Conservation (phyloP, 208 protist genomes). For the Strigomonas galati region DNA sequence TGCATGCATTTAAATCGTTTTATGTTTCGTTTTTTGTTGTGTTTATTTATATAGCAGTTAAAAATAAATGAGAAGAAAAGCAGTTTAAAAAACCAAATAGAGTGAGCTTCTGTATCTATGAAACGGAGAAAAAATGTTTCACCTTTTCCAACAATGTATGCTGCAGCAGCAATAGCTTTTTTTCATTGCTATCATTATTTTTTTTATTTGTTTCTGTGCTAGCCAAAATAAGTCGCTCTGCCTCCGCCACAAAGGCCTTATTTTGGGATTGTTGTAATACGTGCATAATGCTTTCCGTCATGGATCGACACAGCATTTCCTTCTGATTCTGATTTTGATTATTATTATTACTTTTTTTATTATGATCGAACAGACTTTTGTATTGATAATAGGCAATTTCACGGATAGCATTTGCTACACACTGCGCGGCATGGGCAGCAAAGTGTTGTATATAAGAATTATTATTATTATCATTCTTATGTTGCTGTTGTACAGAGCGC, state of each 20-base stretch:
- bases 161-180: no score
- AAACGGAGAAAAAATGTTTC: no score
- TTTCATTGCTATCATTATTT: no score
- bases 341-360: not conserved
- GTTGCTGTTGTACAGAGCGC: not conserved
- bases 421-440: not conserved
- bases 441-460: not conserved
- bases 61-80: no score
- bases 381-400: not conserved
- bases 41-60: no score
- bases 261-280: constrained; percentile 54
- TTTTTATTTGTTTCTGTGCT: no score
- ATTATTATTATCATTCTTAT: not conserved
- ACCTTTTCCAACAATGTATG: no score
- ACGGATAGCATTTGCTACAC: not conserved
- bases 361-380: not conserved
- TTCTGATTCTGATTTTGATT: not conserved
- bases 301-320: constrained; percentile 36
- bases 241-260: constrained; percentile 43
- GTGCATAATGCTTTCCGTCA: constrained; percentile 55
- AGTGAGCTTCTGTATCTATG: no score
- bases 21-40: no score
- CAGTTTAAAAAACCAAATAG: no score
- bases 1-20: no score
- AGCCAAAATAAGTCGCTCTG: constrained; percentile 57